Evolutionary conservation across 2,329 filamentous ascomycete species (phyloP).

Genomic region (Trichoderma breve): DNA sequence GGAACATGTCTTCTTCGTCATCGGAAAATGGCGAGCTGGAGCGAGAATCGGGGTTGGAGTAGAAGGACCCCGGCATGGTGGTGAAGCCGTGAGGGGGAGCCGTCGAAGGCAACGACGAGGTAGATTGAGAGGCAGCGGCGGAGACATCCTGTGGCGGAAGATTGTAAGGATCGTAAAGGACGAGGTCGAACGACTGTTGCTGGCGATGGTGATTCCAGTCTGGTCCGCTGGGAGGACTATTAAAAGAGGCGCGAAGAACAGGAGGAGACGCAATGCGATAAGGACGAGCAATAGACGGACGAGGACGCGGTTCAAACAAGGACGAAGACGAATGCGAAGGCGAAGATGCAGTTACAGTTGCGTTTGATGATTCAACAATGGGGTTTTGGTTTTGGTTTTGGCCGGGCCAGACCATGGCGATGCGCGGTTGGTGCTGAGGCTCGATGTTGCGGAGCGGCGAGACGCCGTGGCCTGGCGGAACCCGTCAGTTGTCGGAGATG

Average conservation of each 20-base stretch:
- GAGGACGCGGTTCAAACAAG: not conserved
- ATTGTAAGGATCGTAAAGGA: not conserved
- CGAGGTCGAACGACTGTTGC: slow-evolving; percentile 1
- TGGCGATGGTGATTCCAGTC: slow-evolving; percentile 10
- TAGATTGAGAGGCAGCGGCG: not conserved
- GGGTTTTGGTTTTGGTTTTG: slow-evolving; percentile 14
- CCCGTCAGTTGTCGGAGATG: slow-evolving; percentile 52
- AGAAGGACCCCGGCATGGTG: not conserved
- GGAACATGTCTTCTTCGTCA: slow-evolving; percentile 16
- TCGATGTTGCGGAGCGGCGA: slow-evolving; percentile 20
- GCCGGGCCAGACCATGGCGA: slow-evolving; percentile 41
- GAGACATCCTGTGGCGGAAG: not conserved
- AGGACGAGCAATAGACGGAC: slow-evolving; percentile 1
- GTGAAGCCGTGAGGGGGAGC: not conserved
- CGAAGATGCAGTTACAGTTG: not conserved
- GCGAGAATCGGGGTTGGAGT: not conserved
- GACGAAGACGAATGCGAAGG: not conserved
- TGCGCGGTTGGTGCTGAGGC: slow-evolving; percentile 31
- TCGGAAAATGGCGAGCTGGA: slow-evolving; percentile 1
- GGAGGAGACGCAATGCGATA: not conserved
- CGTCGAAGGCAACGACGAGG: slow-evolving; percentile 1
- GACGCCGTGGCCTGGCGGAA: slow-evolving; percentile 30
- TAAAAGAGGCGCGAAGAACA: not conserved
- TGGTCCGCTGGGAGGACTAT: not conserved
- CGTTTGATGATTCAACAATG: not conserved